phyloP scores from a whole-genome alignment of 257 asterid genomes.

The Nicotiana knightiana region DNA sequence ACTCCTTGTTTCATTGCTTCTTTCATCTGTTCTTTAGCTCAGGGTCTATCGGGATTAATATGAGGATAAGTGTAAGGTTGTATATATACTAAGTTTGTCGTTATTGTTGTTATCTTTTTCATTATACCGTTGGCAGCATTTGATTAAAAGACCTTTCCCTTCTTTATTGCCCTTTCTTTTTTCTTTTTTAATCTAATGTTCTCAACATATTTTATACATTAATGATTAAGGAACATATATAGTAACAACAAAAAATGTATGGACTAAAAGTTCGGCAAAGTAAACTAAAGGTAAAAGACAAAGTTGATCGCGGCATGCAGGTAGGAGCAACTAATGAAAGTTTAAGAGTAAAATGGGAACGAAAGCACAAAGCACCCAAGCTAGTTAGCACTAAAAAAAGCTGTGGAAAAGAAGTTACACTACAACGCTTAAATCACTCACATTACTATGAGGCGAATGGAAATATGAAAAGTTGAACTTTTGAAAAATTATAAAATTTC shows the following conservation, averaged over 20 bases:
- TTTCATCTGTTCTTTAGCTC: too few relatives aligned
- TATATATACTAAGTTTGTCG: too few relatives aligned
- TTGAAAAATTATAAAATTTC: not conserved
- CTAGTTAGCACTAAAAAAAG: not conserved
- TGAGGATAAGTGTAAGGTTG: too few relatives aligned
- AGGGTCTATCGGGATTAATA: fast-evolving
- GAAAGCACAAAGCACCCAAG: not conserved
- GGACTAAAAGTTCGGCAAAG: not conserved
- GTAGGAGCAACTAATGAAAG: not conserved
- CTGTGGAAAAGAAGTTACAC: not conserved
- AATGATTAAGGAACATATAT: too few relatives aligned
- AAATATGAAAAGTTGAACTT: not conserved
- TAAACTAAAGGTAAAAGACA: not conserved
- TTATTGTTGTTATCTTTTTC: too few relatives aligned
- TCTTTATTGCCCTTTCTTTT: too few relatives aligned
- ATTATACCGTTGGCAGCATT: too few relatives aligned
- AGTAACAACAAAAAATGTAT: not conserved
- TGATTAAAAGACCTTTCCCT: too few relatives aligned
- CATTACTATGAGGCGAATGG: not conserved
- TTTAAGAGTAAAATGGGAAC: not conserved
- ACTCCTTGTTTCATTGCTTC: too few relatives aligned
- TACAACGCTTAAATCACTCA: not conserved
- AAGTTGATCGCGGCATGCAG: not conserved
- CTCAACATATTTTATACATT: too few relatives aligned
- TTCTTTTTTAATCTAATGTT: too few relatives aligned